Conservation (phyloP, 371 early-diverging fungal species). For the Mortierella sp. region DNA sequence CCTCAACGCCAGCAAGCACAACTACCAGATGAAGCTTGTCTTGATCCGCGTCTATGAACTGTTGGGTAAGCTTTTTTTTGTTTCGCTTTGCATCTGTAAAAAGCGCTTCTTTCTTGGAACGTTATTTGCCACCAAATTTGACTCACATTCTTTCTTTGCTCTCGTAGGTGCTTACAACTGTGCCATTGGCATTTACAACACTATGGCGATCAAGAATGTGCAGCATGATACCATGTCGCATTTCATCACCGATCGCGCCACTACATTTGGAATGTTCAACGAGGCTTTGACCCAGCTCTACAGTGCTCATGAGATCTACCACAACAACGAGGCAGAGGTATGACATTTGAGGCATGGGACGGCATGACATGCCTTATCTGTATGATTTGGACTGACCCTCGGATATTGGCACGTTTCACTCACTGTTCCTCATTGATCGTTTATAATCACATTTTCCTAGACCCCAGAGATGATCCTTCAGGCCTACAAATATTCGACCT, state of each 20-base stretch:
- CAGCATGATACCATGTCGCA: constrained; percentile 86
- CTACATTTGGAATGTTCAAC: constrained; percentile 39
- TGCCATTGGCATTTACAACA: constrained; percentile 74
- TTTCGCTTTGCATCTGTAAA: too few relatives aligned
- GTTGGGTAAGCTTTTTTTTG: constrained; percentile 77
- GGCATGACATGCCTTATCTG: too few relatives aligned
- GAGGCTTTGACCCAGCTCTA: constrained; percentile 43
- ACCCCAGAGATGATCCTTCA: constrained; percentile 91
- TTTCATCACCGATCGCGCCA: constrained; percentile 42
- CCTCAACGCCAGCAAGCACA: constrained; percentile 79
- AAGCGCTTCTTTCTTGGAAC: too few relatives aligned
- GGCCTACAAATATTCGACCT: constrained; percentile 88
- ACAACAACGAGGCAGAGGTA: constrained; percentile 81
- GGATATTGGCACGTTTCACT: too few relatives aligned
- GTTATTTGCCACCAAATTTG: not conserved
- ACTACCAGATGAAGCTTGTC: constrained; percentile 87
- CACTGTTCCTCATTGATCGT: not conserved
- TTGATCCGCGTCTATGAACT: constrained; percentile 84
- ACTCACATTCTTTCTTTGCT: constrained; percentile 1
- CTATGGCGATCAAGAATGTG: constrained; percentile 91
- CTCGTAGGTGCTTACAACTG: constrained; percentile 76
- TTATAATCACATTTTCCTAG: constrained; percentile 42
- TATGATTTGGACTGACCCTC: not conserved
- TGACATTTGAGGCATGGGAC: not conserved
- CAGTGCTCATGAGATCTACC: constrained; percentile 80